phyloP scores from a whole-genome alignment of 345 rosid genomes.

The Eucalyptus melliodora region DNA sequence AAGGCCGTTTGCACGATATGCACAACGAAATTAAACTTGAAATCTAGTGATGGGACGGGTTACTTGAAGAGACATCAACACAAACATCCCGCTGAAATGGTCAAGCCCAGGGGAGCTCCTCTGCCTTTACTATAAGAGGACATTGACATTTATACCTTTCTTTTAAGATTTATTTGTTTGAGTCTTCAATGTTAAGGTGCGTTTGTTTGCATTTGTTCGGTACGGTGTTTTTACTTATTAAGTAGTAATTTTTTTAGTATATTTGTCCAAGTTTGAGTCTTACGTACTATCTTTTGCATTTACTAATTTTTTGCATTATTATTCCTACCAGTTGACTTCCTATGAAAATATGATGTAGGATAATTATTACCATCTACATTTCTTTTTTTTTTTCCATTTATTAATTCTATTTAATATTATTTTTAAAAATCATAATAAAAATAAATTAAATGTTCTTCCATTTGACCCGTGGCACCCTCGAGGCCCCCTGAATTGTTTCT shows the following conservation, averaged over 20 bases:
- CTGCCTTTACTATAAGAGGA: background rate
- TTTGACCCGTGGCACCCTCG: too few species aligned
- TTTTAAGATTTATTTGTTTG: background rate
- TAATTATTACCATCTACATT: background rate
- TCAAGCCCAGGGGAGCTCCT: background rate
- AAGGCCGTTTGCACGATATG: background rate
- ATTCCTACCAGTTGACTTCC: background rate
- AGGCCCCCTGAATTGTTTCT: too few species aligned
- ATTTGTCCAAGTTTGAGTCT: background rate
- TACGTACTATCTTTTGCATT: background rate
- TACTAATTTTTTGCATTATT: background rate
- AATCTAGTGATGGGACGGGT: background rate
- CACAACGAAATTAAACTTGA: background rate
- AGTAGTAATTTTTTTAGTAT: background rate
- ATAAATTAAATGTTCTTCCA: background rate
- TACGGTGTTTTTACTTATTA: background rate
- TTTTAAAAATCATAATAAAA: background rate
- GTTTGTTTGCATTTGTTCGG: background rate
- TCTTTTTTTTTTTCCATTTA: background rate
- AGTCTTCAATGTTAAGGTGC: background rate
- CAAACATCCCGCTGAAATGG: background rate
- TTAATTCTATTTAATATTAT: too few species aligned
- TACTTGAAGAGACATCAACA: background rate
- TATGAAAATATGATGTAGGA: background rate
- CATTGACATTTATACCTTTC: background rate